phyloP scores from a whole-genome alignment of 345 rosid species.

The Aurinia saxatilis region DNA sequence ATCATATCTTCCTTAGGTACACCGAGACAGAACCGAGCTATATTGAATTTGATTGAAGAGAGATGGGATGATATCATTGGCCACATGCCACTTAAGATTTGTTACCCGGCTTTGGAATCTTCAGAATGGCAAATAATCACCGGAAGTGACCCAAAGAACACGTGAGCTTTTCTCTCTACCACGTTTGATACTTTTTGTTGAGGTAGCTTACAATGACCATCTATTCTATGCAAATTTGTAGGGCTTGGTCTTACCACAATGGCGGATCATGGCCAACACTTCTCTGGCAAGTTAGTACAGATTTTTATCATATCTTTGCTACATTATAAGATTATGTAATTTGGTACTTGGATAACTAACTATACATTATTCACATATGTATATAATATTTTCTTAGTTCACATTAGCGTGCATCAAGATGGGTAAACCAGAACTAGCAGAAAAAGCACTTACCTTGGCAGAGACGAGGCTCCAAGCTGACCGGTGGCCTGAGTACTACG shows the following conservation, averaged over 20 bases:
- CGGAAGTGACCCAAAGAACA: slow-evolving; percentile 91
- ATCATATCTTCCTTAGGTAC: slow-evolving; percentile 50
- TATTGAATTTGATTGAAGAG: slow-evolving; percentile 65
- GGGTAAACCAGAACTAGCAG: slow-evolving; percentile 61
- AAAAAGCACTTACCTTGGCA: slow-evolving; percentile 59
- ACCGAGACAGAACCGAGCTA: slow-evolving; percentile 50
- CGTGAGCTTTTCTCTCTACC: slow-evolving; percentile 37
- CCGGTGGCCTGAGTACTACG: slow-evolving; percentile 87
- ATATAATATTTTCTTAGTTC: slow-evolving; percentile 37
- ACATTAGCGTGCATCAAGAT: slow-evolving; percentile 88
- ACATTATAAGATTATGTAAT: background rate
- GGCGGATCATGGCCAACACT: slow-evolving; percentile 98
- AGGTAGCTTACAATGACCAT: background rate
- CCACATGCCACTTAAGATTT: slow-evolving; percentile 89
- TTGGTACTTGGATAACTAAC: background rate
- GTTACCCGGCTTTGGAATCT: slow-evolving; percentile 78
- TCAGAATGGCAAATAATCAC: slow-evolving; percentile 89
- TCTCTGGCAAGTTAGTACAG: slow-evolving; percentile 73
- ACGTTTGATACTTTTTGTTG: background rate
- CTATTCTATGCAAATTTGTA: slow-evolving; percentile 26
- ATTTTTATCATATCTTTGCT: background rate
- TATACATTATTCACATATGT: background rate
- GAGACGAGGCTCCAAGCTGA: slow-evolving; percentile 61
- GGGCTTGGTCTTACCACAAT: slow-evolving; percentile 98
- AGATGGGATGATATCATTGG: slow-evolving; percentile 81